Evolutionary conservation across 2,329 filamentous ascomycete genomes (phyloP), one percentile per base, ranked within the genome.

Genomic region (Penicillium sp.): DNA sequence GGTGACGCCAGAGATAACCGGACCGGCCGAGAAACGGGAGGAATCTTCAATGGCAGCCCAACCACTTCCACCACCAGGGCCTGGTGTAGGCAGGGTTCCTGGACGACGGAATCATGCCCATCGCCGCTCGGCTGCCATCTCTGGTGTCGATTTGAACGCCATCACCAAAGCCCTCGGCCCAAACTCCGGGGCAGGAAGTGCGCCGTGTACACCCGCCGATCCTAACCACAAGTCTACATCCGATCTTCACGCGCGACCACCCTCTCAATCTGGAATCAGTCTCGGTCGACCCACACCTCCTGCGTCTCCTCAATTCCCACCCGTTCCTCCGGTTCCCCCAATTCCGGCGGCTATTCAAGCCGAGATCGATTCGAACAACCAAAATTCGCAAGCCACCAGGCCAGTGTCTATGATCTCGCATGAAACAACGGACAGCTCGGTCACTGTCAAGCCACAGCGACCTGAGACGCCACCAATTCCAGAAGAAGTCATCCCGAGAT

Each of bases 331-430:
- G 7, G 52, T 58, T 22, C 53, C 60, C n/a, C 54, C 59, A 8
- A 49, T 62, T 27, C 62, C 62, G 21, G 49, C 58, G 29, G 43
- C 51, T 5, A 60, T 65, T 43, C 55, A 57, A 14, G 38, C 56
- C 21, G 52, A 63, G 40, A 54, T 52, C 4, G 49, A 56, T 24
- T 44, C 55, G 3, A 52, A 27, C 18, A 51, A 52, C 24, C 58
- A 64, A 18, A 54, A 63, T 52, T 38, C 61, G 43, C 50, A 89
- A 59, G 92, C 92, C 63, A 89, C 89, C 5, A 84, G 91, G 10
- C 92, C 92, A 0, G 75, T 95, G 16, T 96, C 92, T 2, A 79
- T 92, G 18, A 86, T 95, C 13, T 96, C 91, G 1, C 92, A 87
- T 18, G 91, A 94, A 69, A 91, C 90, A 0, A 88, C 91, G 43